Conservation (phyloP, 2,329 filamentous ascomycete genomes). For the Neofusicoccum laricinum region DNA sequence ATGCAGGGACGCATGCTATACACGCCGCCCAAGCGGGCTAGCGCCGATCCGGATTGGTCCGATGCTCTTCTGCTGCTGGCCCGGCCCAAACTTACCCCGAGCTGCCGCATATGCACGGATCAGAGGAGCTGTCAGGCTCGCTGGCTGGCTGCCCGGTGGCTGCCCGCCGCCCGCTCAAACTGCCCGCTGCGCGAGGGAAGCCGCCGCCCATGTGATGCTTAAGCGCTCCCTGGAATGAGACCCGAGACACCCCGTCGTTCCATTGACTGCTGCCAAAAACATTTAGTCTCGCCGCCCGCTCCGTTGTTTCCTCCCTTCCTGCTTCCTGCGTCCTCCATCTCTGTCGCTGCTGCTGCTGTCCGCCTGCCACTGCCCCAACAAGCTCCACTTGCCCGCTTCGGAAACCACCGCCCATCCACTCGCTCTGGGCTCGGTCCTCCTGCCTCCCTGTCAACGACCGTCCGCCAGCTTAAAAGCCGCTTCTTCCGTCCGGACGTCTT, state of each 20-base stretch:
- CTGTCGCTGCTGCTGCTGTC: too few relatives aligned
- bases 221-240: neutral
- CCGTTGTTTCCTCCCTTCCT: neutral
- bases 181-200: too few relatives aligned
- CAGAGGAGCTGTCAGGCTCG: too few relatives aligned
- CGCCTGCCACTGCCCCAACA: too few relatives aligned
- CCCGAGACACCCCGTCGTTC: neutral
- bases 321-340: neutral
- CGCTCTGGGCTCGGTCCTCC: neutral
- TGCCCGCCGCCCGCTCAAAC: too few relatives aligned
- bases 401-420: constrained; percentile 3
- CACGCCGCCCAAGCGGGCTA: neutral
- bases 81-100: neutral
- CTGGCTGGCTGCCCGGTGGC: too few relatives aligned
- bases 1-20: constrained; percentile 6
- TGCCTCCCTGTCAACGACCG: too few relatives aligned
- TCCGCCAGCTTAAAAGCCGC: neutral
- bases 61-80: neutral
- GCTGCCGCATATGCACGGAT: constrained; percentile 4
- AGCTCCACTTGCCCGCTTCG: neutral
- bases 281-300: neutral
- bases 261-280: neutral
- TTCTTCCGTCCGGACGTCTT: neutral
- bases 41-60: neutral
- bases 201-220: neutral